These are phyloP conservation scores for Poa pratensis DNA, from an alignment of 176 grass and related monocot genomes.

Conservation along the genomic window DNA sequence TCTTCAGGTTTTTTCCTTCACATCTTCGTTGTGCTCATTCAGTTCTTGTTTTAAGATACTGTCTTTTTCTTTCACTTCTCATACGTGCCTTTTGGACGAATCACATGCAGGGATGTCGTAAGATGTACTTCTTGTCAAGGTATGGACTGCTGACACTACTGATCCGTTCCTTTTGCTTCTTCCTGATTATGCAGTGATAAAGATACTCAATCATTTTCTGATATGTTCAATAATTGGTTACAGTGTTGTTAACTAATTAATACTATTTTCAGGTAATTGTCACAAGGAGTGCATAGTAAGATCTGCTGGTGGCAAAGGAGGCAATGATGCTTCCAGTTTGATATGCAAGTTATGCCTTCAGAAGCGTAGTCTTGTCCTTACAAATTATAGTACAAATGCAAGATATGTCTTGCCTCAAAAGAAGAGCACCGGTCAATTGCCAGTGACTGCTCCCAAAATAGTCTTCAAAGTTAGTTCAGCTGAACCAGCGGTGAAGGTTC, in stretches of 20 bases:
- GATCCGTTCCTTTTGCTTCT: constrained; percentile 17
- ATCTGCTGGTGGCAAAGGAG: constrained; percentile 48
- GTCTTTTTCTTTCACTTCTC: constrained; percentile 43
- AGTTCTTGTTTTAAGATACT: constrained; percentile 35
- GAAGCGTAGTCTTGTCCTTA: constrained; percentile 54
- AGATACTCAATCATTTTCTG: constrained; percentile 29
- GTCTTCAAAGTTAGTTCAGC: constrained; percentile 53
- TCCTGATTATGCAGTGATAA: constrained; percentile 5
- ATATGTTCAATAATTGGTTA: constrained; percentile 25
- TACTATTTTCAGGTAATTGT: constrained; percentile 74
- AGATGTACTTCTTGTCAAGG: constrained; percentile 90
- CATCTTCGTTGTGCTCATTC: constrained; percentile 34
- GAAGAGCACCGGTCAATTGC: constrained; percentile 46
- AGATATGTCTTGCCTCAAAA: constrained; percentile 46
- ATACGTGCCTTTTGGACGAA: constrained; percentile 42
- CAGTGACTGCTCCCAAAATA: constrained; percentile 47
- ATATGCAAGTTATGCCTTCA: constrained; percentile 74
- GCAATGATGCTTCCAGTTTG: constrained; percentile 46
- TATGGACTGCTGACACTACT: constrained; percentile 42
- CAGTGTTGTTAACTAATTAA: constrained; percentile 50
- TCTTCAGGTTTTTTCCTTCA: constrained; percentile 65
- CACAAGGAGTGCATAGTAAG: constrained; percentile 72
- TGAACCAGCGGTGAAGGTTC: constrained; percentile 22
- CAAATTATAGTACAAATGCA: constrained; percentile 46
- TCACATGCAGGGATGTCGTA: constrained; percentile 66